Evolutionary conservation across 257 asterid species (phyloP).

Genomic region (Nicotiana otophora): DNA sequence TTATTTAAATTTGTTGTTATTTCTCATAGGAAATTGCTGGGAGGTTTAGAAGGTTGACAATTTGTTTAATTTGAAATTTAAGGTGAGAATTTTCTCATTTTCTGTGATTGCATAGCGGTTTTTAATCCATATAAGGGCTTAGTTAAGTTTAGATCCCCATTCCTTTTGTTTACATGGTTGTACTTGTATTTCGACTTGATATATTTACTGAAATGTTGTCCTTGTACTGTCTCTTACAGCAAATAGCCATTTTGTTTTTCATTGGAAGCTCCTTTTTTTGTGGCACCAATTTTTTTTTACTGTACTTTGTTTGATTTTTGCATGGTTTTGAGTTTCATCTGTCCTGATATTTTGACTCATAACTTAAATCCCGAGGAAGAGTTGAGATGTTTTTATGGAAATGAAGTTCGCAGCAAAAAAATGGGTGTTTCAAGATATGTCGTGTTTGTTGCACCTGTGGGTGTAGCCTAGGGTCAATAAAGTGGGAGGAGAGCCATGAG

Average conservation of each 20-base stretch:
- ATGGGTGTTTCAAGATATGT: background rate
- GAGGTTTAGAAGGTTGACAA: background rate
- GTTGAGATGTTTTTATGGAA: background rate
- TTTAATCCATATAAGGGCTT: background rate
- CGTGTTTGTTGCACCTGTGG: no score
- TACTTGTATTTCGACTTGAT: background rate
- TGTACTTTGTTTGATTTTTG: no score
- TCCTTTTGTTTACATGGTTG: background rate
- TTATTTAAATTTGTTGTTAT: background rate
- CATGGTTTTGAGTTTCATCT: background rate
- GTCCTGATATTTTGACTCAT: background rate
- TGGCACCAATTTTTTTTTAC: no score
- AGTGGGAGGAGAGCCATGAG: no score
- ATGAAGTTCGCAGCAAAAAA: background rate
- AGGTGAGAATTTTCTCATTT: background rate
- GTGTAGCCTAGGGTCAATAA: no score
- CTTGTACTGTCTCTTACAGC: background rate
- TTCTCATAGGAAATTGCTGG: background rate
- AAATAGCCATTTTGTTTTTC: background rate
- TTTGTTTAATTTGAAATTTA: background rate
- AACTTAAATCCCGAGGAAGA: background rate
- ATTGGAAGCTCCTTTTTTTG: background rate
- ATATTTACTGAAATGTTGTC: background rate
- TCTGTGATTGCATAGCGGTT: background rate
- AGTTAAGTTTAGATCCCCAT: background rate